Evolutionary conservation across 106 monocot species (phyloP), one percentile per base, ranked within the genome.

Genomic region (Acanthochlamys bracteata): DNA sequence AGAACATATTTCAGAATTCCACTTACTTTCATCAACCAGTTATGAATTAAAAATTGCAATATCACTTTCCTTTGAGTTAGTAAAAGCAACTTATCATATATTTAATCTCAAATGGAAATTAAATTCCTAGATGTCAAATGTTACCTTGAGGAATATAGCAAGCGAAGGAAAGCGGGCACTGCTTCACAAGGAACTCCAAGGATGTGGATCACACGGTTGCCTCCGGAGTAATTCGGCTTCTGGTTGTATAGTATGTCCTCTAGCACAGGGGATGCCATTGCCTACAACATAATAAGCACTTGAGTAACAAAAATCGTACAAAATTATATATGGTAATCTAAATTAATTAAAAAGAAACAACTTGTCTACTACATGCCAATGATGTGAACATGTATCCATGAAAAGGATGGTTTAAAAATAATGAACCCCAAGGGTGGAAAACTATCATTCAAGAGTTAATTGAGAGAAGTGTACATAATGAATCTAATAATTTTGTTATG

Each of bases 191-290:
- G 63, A 24, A 63, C 63, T 9, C 63, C 63, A 7, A 63, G 63
- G 10, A 63, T 45, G 13, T 9, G 20, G 21, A 63, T 45, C 23
- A 45, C 4, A 11, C 42, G n/a, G 12, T 15, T 21, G 42, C 6
- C 39, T 7, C 23, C 43, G 40, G 7, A 45, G 15, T 11, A 8
- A 7, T 22, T 45, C 11, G 40, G 42, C 23, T 41, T 10, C 20
- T 6, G 63, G 19, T 63, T 42, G 49, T 49, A 49, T 43, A 63
- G 43, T 42, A 63, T 63, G 17, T 41, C 20, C 63, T 63, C 63
- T 42, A 63, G 23, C 63, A 63, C 63, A 4, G 63, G 63, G 7
- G 63, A 63, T 7, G 63, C 42, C 41, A 46, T 41, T 12, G 63
- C 63, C 63, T 63, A 21, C 0, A 19, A 45, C 11, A 3, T 11